phyloP scores from a whole-genome alignment of 768 basidiomycete genomes.

The Lactarius trivialis region DNA sequence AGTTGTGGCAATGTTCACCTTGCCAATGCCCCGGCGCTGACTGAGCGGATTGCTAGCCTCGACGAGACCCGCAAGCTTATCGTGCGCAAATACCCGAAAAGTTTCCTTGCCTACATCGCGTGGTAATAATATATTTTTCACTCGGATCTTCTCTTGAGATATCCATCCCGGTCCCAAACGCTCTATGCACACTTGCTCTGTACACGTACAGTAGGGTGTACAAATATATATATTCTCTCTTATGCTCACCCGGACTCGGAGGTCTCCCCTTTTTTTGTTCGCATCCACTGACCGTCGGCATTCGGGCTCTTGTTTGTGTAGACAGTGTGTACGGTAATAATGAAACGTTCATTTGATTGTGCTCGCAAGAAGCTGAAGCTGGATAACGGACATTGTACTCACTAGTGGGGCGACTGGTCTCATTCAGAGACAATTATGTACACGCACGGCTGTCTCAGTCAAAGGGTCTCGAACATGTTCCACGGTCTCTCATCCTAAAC shows the following conservation, averaged over 20 bases:
- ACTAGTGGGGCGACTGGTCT: background rate
- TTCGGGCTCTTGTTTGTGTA: background rate
- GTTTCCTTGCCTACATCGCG: constrained; percentile 18
- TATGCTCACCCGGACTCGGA: background rate
- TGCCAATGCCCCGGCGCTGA: background rate
- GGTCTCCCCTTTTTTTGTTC: background rate
- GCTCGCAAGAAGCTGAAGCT: background rate
- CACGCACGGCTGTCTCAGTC: background rate
- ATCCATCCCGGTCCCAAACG: background rate
- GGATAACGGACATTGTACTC: background rate
- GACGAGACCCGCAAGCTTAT: constrained; percentile 21
- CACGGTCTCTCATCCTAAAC: background rate
- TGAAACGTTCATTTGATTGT: background rate
- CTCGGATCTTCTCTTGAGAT: background rate
- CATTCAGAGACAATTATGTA: too few species aligned
- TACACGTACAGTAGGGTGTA: background rate
- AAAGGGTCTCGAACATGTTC: background rate
- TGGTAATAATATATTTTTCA: constrained; percentile 10
- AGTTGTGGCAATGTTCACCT: background rate
- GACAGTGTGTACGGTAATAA: background rate
- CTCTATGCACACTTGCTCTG: background rate
- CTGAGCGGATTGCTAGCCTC: constrained; percentile 1
- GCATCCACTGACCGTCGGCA: background rate
- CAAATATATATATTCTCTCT: background rate
- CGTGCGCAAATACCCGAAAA: constrained; percentile 14